These are phyloP conservation scores for Oryza rufipogon DNA, from an alignment of 176 grass and related monocot species.

Conservation along the genomic window DNA sequence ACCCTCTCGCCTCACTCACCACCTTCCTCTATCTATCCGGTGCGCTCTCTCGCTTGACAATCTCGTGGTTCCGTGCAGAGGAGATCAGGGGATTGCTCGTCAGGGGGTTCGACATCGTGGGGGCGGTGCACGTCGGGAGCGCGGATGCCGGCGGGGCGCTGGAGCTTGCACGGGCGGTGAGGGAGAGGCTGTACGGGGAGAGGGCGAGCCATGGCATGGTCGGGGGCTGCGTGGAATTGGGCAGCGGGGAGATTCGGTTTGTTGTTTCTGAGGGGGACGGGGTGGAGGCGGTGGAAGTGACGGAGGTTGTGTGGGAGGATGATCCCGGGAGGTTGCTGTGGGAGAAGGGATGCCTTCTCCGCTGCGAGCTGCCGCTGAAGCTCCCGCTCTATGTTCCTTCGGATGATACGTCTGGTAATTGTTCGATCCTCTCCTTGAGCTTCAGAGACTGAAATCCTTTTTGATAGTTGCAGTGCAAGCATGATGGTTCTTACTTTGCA, in stretches of 20 bases:
- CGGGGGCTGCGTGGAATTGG: conserved; percentile 47
- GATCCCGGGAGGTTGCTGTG: conserved; percentile 64
- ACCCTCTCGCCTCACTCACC: not conserved
- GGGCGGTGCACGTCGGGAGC: conserved; percentile 58
- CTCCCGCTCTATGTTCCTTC: conserved; percentile 66
- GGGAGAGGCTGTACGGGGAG: conserved; percentile 50
- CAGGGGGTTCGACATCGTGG: conserved; percentile 84
- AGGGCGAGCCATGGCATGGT: conserved; percentile 58
- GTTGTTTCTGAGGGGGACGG: conserved; percentile 44
- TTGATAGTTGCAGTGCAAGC: not conserved
- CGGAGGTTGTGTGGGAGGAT: conserved; percentile 71
- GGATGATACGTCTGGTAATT: conserved; percentile 62
- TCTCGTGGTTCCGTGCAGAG: conserved; percentile 48
- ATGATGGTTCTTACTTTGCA: not conserved
- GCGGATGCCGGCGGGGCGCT: conserved; percentile 48
- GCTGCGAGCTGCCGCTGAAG: conserved; percentile 66
- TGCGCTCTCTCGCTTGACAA: not conserved
- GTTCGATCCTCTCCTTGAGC: conserved; percentile 3
- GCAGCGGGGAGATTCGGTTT: conserved; percentile 57
- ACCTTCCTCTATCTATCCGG: not conserved
- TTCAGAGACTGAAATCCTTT: not conserved
- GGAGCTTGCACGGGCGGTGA: conserved; percentile 57
- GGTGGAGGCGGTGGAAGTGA: conserved; percentile 38
- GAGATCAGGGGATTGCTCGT: conserved; percentile 69
- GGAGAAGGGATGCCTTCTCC: conserved; percentile 85